Conservation (phyloP, 345 rosid genomes). For the Microthlaspi erraticum region DNA sequence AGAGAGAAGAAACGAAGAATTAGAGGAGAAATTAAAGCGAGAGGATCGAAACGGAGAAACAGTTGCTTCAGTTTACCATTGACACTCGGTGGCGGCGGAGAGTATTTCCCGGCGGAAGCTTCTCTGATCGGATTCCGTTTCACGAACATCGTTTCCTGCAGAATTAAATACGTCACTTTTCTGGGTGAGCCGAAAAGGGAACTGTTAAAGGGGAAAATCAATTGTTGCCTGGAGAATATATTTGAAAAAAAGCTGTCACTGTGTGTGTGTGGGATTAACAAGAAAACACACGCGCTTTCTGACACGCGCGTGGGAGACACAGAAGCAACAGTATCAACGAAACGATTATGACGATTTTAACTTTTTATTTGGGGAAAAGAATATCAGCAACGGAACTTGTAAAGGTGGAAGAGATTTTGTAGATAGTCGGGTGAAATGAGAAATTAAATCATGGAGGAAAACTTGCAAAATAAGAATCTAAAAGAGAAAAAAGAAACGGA, state of each 20-base stretch:
- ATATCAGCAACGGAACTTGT: background rate
- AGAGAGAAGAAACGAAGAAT: background rate
- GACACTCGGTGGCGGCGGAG: slow-evolving; percentile 27
- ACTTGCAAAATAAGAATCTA: background rate
- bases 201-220: slow-evolving; percentile 7
- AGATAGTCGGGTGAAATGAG: background rate
- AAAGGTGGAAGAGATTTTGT: background rate
- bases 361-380: background rate
- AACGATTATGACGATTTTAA: slow-evolving; percentile 27
- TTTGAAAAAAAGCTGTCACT: slow-evolving; percentile 30
- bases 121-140: slow-evolving; percentile 40
- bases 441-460: background rate
- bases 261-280: slow-evolving; percentile 9
- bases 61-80: slow-evolving; percentile 15
- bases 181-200: slow-evolving; percentile 20
- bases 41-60: background rate
- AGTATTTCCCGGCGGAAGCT: slow-evolving; percentile 33
- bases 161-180: too few relatives aligned
- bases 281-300: slow-evolving; percentile 32
- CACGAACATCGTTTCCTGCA: slow-evolving; percentile 36
- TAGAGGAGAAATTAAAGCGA: slow-evolving; percentile 10
- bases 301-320: slow-evolving; percentile 42
- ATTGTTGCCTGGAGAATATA: slow-evolving; percentile 20
- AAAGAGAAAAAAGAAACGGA: background rate
- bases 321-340: slow-evolving; percentile 17